phyloP scores from a whole-genome alignment of 1,284 basidiomycete species.

The Leccinum subrobustum region DNA sequence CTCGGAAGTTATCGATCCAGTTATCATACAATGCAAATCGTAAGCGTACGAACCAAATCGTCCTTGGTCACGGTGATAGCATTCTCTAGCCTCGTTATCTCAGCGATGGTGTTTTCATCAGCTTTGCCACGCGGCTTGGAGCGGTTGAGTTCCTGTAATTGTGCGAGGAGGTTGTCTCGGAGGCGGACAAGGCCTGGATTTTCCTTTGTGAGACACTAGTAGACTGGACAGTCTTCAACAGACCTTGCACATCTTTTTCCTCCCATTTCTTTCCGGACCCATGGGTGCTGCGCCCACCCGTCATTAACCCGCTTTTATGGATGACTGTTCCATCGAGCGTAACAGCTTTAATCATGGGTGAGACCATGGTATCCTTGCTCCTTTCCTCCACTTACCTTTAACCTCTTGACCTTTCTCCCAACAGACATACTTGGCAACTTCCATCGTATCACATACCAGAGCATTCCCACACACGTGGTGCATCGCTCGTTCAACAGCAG shows the following conservation, averaged over 20 bases:
- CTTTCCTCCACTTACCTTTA: conserved; percentile 64
- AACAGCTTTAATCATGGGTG: conserved; percentile 63
- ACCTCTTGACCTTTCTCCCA: conserved; percentile 96
- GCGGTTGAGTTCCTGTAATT: conserved; percentile 80
- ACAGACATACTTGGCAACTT: conserved; percentile 85
- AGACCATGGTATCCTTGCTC: not conserved
- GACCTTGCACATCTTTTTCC: conserved; percentile 89
- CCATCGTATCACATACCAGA: conserved; percentile 93
- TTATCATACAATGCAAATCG: not conserved
- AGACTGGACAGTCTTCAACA: conserved; percentile 1
- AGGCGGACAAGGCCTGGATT: conserved; percentile 64
- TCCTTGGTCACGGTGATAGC: conserved; percentile 73
- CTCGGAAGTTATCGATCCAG: conserved; percentile 1
- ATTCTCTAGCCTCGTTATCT: conserved; percentile 80
- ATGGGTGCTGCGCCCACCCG: conserved; percentile 85
- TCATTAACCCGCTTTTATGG: conserved; percentile 96
- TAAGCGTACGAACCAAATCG: conserved; percentile 63
- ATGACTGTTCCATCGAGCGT: conserved; percentile 97
- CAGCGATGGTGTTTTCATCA: conserved; percentile 77
- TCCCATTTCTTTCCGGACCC: conserved; percentile 83
- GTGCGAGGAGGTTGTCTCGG: conserved; percentile 74
- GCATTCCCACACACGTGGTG: conserved; percentile 96
- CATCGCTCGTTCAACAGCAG: conserved; percentile 88
- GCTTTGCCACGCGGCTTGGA: conserved; percentile 79
- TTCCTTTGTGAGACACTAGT: not conserved